A percentile compares a stretch with the other conserved stretches of the same genome.
These are phyloP conservation scores for Termitomyces bulborhizus DNA, from an alignment of 768 basidiomycete genomes.

Conservation along the genomic window DNA sequence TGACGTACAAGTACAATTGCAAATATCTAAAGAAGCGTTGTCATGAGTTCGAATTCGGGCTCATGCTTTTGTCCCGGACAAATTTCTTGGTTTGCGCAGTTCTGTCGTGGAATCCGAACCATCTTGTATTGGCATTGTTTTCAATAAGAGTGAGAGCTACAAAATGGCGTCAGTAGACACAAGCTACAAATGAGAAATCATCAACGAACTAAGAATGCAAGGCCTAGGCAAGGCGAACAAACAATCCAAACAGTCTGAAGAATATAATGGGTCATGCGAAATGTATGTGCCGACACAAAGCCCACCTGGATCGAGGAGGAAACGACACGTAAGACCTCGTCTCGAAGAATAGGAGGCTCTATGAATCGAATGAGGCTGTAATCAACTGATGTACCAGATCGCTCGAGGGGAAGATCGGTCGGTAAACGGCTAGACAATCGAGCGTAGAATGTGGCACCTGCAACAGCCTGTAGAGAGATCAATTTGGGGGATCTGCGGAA, in stretches of 20 bases:
- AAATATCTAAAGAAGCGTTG: background rate
- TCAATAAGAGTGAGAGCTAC: slow-evolving; percentile 36
- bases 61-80: background rate
- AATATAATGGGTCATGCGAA: slow-evolving; percentile 1
- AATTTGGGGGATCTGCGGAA: slow-evolving; percentile 9
- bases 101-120: slow-evolving; percentile 3
- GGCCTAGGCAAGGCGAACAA: slow-evolving; percentile 62
- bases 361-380: slow-evolving; percentile 45
- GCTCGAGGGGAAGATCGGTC: slow-evolving; percentile 31
- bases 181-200: background rate
- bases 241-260: slow-evolving; percentile 66
- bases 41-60: background rate
- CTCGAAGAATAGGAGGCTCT: slow-evolving; percentile 37
- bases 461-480: slow-evolving; percentile 49
- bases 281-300: slow-evolving; percentile 11
- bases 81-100: background rate
- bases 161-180: slow-evolving; percentile 2
- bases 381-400: slow-evolving; percentile 43
- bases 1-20: background rate
- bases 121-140: slow-evolving; percentile 29
- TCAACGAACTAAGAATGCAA: slow-evolving; percentile 51
- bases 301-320: slow-evolving; percentile 61
- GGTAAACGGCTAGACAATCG: slow-evolving; percentile 45
- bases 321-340: slow-evolving; percentile 43
- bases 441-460: slow-evolving; percentile 68